Evolutionary conservation across 2,329 filamentous ascomycete genomes (phyloP).

Genomic region (Botryosphaeria dothidea): DNA sequence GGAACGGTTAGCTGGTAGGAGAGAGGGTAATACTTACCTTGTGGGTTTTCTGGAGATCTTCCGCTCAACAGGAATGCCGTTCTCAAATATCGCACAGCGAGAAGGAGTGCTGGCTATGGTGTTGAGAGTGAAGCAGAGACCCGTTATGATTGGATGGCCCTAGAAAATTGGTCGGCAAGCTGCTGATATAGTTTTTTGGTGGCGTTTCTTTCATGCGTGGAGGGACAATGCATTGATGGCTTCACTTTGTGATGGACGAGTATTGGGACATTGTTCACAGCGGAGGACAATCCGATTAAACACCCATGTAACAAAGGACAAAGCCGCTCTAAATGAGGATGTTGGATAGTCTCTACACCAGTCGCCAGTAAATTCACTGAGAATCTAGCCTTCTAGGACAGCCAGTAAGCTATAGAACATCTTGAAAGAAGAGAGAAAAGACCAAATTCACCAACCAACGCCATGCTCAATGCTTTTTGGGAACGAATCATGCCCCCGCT

Average conservation of each 20-base stretch:
- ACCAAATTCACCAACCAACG: conserved; percentile 12
- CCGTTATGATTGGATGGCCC: not conserved
- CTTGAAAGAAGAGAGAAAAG: not conserved
- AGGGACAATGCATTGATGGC: not conserved
- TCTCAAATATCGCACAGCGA: not conserved
- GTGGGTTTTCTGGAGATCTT: not conserved
- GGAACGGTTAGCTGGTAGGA: not conserved
- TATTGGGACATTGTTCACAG: too few relatives aligned
- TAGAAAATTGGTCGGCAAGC: not conserved
- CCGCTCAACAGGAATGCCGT: not conserved
- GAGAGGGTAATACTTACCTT: not conserved
- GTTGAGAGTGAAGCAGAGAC: not conserved
- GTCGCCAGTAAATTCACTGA: too few relatives aligned
- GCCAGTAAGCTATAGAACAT: too few relatives aligned
- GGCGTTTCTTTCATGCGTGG: not conserved
- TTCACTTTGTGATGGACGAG: too few relatives aligned
- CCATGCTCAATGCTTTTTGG: conserved; percentile 13
- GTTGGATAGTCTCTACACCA: too few relatives aligned
- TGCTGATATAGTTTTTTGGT: not conserved
- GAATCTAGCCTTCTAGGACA: too few relatives aligned
- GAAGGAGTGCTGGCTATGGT: not conserved
- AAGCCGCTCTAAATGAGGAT: too few relatives aligned
- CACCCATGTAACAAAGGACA: too few relatives aligned
- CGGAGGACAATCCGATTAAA: too few relatives aligned
- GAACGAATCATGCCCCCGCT: conserved; percentile 26